Base-by-base conservation (phyloP, 1,284 basidiomycete species). In the Porodaedalea pini region DNA sequence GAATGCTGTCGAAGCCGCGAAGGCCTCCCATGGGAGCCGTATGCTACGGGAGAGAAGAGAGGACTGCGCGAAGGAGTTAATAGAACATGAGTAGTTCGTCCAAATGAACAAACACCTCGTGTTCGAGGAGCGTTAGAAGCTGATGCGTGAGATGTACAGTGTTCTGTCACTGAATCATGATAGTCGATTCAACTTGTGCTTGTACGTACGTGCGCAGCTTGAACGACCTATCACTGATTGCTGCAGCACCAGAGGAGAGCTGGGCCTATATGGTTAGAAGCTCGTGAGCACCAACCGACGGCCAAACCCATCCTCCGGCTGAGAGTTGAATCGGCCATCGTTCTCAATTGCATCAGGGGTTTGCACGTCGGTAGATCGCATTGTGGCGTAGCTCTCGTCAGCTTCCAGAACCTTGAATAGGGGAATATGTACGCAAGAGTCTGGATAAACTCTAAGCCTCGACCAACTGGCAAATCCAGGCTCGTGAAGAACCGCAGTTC, bases 41-140 rank as follows among this genome's bases (percentile, higher is more conserved):
- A n/a, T 25, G 27, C 4, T n/a, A 3, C 8, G 17, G 4, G 45
- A 17, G 13, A n/a, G 4, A 3, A 31, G 17, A 13, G 25, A 17
- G 45, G 25, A 47, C 13, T 6, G 25, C 6, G 21, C 13, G 3
- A 29, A 31, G 8, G 23, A 27, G 7, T 27, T 31, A 25, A 31
- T 25, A 25, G 25, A 29, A 27, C 45, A 47, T 47, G 25, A 29
- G 31, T 47, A n/a, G 45, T 47, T 47, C 45, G 31, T 47, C 45
- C 45, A 27, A 5, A n/a, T n/a, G n/a, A n/a, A n/a, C 31, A 15
- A 15, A 25, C 3, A 29, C 8, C 45, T 17, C 7, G 25, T 25
- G 23, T 15, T 47, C 25, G 45, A 47, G 45, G 44, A 29, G 13
- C 7, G 27, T 47, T 25, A 47, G 45, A 47, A 47, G 27, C 15